Evolutionary conservation across 2,329 filamentous ascomycete genomes (phyloP).

Genomic region (Byssochlamys sp.): DNA sequence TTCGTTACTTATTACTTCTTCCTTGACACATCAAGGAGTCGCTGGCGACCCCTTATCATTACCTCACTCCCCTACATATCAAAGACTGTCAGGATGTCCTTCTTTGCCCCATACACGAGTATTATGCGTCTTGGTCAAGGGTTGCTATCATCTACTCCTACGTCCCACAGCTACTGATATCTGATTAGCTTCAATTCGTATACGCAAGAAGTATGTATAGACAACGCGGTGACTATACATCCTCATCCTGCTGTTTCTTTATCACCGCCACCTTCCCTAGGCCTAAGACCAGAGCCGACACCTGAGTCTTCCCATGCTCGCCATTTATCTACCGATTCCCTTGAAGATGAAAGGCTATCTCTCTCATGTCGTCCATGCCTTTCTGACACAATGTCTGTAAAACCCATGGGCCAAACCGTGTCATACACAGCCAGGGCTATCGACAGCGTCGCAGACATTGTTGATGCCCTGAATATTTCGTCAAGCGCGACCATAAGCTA

Average conservation of each 20-base stretch:
- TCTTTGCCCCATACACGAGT: slow-evolving; percentile 29
- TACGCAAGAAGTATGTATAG: slow-evolving; percentile 31
- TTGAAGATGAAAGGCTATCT: neutral
- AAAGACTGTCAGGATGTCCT: slow-evolving; percentile 15
- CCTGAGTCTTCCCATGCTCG: neutral
- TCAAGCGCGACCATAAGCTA: slow-evolving; percentile 30
- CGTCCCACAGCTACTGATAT: neutral
- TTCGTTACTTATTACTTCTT: neutral
- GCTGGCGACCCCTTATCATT: neutral
- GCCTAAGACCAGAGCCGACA: neutral
- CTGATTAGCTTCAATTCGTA: slow-evolving; percentile 29
- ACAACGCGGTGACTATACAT: slow-evolving; percentile 25
- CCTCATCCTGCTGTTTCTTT: slow-evolving; percentile 2
- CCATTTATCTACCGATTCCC: neutral
- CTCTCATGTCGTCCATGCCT: slow-evolving; percentile 3
- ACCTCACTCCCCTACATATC: neutral
- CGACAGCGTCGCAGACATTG: slow-evolving; percentile 29
- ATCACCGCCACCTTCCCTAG: neutral
- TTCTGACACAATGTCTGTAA: neutral
- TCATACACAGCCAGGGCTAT: slow-evolving; percentile 21
- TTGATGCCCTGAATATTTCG: slow-evolving; percentile 31
- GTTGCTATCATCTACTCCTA: slow-evolving; percentile 1
- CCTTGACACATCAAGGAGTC: neutral
- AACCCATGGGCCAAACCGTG: slow-evolving; percentile 17
- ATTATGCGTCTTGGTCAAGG: slow-evolving; percentile 26